Evolutionary conservation across 2,329 filamentous ascomycete genomes (phyloP).

Genomic region (Hortaea werneckii): DNA sequence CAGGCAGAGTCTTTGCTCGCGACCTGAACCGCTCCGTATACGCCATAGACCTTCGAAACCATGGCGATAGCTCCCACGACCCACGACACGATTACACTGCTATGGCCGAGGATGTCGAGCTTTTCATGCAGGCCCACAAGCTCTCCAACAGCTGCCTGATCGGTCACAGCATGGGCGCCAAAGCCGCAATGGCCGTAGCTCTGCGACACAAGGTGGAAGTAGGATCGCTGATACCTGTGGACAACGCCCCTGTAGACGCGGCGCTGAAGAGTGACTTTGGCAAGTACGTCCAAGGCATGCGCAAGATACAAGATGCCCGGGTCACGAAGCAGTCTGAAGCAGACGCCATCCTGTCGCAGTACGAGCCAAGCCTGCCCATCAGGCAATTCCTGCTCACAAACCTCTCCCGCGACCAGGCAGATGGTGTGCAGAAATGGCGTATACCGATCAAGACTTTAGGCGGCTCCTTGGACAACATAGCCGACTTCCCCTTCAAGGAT

Average conservation of each 20-base stretch:
- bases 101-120: conserved; percentile 74
- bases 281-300: conserved; percentile 77
- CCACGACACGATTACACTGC: conserved; percentile 65
- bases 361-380: conserved; percentile 64
- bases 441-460: conserved; percentile 67
- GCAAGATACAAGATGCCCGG: conserved; percentile 59
- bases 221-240: conserved; percentile 66
- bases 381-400: conserved; percentile 91
- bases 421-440: conserved; percentile 56
- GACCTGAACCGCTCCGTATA: conserved; percentile 75
- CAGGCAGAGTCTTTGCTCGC: conserved; percentile 62
- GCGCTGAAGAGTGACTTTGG: conserved; percentile 64
- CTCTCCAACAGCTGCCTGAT: conserved; percentile 68
- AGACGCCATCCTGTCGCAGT: conserved; percentile 64
- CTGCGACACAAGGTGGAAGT: conserved; percentile 59
- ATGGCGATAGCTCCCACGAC: conserved; percentile 79
- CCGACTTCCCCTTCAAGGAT: conserved; percentile 78
- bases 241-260: conserved; percentile 84
- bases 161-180: conserved; percentile 95
- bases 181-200: conserved; percentile 81
- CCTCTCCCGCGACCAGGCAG: conserved; percentile 47
- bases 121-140: conserved; percentile 63
- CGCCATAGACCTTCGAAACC: conserved; percentile 80
- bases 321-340: conserved; percentile 66
- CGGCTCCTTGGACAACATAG: conserved; percentile 60